These are phyloP conservation scores for Silybum marianum DNA, from an alignment of 129 eudicot genomes.

Conservation along the genomic window DNA sequence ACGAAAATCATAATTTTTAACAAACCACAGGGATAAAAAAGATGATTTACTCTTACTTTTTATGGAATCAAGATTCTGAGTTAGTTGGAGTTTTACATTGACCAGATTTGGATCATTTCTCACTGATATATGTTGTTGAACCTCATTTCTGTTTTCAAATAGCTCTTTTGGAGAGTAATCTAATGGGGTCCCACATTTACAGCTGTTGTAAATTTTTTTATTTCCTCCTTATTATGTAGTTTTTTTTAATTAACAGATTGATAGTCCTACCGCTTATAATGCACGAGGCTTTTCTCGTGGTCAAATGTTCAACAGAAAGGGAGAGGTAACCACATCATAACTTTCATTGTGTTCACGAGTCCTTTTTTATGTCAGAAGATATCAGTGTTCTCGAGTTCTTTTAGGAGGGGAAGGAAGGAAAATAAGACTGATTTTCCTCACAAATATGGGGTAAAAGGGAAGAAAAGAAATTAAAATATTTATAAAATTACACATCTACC, in stretches of 20 bases:
- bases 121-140: background rate
- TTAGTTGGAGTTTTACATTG: background rate
- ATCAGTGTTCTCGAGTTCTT: background rate
- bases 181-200: background rate
- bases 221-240: background rate
- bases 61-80: background rate
- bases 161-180: too few relatives aligned
- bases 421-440: background rate
- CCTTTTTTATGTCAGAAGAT: background rate
- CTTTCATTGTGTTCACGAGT: background rate
- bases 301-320: conserved; percentile 75
- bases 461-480: too few relatives aligned
- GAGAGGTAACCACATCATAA: conserved; percentile 65
- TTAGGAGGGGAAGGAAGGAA: background rate
- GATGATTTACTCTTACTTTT: too few relatives aligned
- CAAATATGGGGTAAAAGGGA: background rate
- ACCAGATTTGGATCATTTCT: background rate
- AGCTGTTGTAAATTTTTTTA: background rate
- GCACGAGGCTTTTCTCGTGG: conserved; percentile 83
- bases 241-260: conserved; percentile 44
- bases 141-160: too few relatives aligned
- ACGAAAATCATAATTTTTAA: too few relatives aligned
- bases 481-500: too few relatives aligned
- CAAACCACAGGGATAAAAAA: too few relatives aligned
- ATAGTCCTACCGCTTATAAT: conserved; percentile 71